Evolutionary conservation across 106 monocot genomes (phyloP).

Genomic region (Dioscorea zingiberensis): DNA sequence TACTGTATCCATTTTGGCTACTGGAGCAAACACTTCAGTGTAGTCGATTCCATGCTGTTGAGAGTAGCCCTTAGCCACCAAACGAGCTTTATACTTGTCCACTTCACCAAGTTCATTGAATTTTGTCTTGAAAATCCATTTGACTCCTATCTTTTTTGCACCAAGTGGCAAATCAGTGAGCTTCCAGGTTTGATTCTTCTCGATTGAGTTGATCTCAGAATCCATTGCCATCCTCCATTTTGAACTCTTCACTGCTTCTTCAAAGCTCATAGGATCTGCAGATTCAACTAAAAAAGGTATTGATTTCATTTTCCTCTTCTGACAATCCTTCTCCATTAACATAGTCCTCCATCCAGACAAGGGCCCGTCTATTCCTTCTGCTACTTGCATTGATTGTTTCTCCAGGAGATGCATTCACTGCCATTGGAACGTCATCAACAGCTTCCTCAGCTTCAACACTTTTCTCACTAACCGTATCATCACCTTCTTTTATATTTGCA

Average conservation of each 20-base stretch:
- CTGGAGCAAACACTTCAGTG: background rate
- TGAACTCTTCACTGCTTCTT: background rate
- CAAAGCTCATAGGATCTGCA: background rate
- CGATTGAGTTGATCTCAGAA: slow-evolving; percentile 1
- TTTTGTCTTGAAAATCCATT: slow-evolving; percentile 15
- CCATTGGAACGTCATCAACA: too few species aligned
- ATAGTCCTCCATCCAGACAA: too few species aligned
- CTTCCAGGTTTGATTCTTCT: slow-evolving; percentile 6
- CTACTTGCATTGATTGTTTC: too few species aligned
- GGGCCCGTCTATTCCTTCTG: too few species aligned
- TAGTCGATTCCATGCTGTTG: slow-evolving; percentile 2
- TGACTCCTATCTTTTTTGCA: background rate
- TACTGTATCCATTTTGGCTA: background rate
- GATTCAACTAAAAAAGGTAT: too few species aligned
- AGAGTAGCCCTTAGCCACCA: slow-evolving; percentile 1
- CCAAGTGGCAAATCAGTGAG: background rate
- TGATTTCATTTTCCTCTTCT: too few species aligned
- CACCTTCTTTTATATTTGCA: too few species aligned
- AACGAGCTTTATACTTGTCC: background rate
- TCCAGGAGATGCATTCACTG: too few species aligned
- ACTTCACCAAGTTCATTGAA: background rate
- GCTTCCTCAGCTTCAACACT: too few species aligned
- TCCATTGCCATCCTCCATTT: slow-evolving; percentile 4
- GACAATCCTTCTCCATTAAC: too few species aligned
- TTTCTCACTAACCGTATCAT: too few species aligned